Evolutionary conservation across 371 early-diverging fungal species (phyloP).

Genomic region (Syncephalastrum monosporum): DNA sequence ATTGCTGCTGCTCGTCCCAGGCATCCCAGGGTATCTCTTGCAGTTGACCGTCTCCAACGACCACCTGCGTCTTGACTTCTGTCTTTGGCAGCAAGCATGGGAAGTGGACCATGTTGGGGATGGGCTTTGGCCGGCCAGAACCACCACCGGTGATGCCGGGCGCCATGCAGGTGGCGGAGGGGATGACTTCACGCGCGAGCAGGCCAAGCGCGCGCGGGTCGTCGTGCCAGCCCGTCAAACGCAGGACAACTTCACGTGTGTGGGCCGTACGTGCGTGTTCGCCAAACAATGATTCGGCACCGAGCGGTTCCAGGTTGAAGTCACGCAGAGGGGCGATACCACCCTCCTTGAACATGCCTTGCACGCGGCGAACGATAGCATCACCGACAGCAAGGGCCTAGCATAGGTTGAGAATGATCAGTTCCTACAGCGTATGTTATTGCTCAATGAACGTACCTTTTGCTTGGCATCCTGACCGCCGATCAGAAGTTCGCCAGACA

Average conservation of each 20-base stretch:
- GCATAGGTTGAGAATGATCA: neutral
- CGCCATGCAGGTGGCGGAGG: slow-evolving; percentile 74
- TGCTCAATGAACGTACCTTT: slow-evolving; percentile 38
- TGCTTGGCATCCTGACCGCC: slow-evolving; percentile 68
- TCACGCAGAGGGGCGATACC: slow-evolving; percentile 55
- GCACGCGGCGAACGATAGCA: slow-evolving; percentile 58
- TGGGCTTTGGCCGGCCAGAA: slow-evolving; percentile 51
- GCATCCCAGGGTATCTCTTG: slow-evolving; percentile 30
- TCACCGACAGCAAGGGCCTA: slow-evolving; percentile 64
- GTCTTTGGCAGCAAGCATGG: slow-evolving; percentile 61
- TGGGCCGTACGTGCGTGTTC: slow-evolving; percentile 39
- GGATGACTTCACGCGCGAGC: slow-evolving; percentile 67
- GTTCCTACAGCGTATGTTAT: neutral
- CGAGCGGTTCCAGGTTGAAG: slow-evolving; percentile 62
- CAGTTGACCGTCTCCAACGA: slow-evolving; percentile 36
- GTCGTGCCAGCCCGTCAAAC: slow-evolving; percentile 63
- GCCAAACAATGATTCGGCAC: slow-evolving; percentile 74
- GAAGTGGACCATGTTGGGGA: slow-evolving; percentile 69
- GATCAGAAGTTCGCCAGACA: slow-evolving; percentile 64
- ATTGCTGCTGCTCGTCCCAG: slow-evolving; percentile 25
- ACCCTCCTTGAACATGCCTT: slow-evolving; percentile 45
- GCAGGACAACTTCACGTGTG: slow-evolving; percentile 67
- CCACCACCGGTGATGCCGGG: slow-evolving; percentile 73
- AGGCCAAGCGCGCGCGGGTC: slow-evolving; percentile 54
- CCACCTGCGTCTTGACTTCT: slow-evolving; percentile 40